phyloP scores from a whole-genome alignment of 2,329 filamentous ascomycete genomes.

The Cercospora sojina region DNA sequence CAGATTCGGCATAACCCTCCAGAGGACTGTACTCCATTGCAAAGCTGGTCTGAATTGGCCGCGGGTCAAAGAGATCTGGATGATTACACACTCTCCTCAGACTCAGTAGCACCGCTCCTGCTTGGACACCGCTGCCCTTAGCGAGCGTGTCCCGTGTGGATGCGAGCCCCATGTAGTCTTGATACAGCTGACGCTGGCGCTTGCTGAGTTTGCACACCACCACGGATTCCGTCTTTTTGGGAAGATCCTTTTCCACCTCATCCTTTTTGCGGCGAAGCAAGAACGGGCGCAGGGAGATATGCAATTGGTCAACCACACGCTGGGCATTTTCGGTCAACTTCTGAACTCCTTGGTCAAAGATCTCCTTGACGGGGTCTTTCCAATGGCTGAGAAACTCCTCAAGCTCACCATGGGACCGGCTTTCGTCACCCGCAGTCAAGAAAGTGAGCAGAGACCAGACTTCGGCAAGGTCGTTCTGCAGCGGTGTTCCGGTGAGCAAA shows the following conservation, averaged over 20 bases:
- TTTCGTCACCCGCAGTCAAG: slow-evolving; percentile 83
- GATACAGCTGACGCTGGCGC: slow-evolving; percentile 90
- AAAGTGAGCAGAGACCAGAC: slow-evolving; percentile 97
- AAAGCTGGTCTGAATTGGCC: slow-evolving; percentile 95
- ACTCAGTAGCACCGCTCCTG: slow-evolving; percentile 98
- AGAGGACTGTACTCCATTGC: slow-evolving; percentile 73
- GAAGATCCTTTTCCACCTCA: slow-evolving; percentile 99
- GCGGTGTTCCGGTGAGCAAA: slow-evolving; percentile 85
- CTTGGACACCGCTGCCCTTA: slow-evolving; percentile 93
- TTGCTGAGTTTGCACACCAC: slow-evolving; percentile 95
- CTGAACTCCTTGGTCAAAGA: slow-evolving; percentile 88
- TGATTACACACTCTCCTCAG: slow-evolving; percentile 98
- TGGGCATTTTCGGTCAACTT: slow-evolving; percentile 93
- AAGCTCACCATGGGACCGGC: slow-evolving; percentile 82
- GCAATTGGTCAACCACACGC: slow-evolving; percentile 86
- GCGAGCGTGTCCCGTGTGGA: slow-evolving; percentile 86
- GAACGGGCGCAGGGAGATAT: slow-evolving; percentile 90
- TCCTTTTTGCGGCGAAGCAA: slow-evolving; percentile 87
- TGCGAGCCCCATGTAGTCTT: slow-evolving; percentile 87
- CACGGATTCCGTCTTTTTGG: slow-evolving; percentile 94
- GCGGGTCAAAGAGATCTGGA: slow-evolving; percentile 92
- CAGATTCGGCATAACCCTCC: slow-evolving; percentile 70
- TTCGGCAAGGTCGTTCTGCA: slow-evolving; percentile 96
- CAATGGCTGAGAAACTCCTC: slow-evolving; percentile 96
- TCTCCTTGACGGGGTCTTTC: slow-evolving; percentile 90